These are phyloP conservation scores for Vitis riparia DNA, from an alignment of 164 flowering plant genomes.

Conservation along the genomic window DNA sequence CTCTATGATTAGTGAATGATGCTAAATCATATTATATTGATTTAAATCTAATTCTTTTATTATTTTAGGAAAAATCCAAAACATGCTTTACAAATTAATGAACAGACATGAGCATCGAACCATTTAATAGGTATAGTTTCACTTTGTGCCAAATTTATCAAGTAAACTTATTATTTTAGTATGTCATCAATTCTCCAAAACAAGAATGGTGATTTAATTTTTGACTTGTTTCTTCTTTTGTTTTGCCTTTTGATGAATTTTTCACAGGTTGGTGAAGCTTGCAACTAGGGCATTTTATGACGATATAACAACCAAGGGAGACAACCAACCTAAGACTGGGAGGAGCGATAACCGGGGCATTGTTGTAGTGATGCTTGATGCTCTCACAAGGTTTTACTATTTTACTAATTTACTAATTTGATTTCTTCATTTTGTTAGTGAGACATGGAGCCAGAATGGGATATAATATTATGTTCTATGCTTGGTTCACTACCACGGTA, in stretches of 20 bases:
- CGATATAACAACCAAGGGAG: slow-evolving; percentile 44
- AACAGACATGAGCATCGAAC: slow-evolving; percentile 29
- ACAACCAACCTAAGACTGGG: slow-evolving; percentile 69
- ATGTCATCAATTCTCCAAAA: background rate
- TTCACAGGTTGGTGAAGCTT: slow-evolving; percentile 41
- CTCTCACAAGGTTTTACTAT: slow-evolving; percentile 69
- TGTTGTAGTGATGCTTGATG: slow-evolving; percentile 92
- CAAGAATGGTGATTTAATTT: background rate
- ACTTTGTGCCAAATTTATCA: background rate
- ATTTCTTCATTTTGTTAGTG: background rate
- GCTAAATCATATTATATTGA: no score
- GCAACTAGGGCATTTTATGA: slow-evolving; percentile 52
- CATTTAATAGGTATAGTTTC: slow-evolving; percentile 29
- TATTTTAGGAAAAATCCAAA: no score
- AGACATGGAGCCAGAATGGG: background rate
- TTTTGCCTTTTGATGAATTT: slow-evolving; percentile 5
- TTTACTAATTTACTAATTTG: background rate
- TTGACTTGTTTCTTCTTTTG: background rate
- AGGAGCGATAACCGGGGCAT: slow-evolving; percentile 90
- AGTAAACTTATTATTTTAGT: background rate
- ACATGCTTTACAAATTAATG: no score
- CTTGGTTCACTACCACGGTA: background rate
- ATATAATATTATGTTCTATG: background rate
- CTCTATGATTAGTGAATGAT: no score
- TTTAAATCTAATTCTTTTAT: no score